Conservation (phyloP, 2,329 filamentous ascomycete genomes). For the Didymella lethalis region DNA sequence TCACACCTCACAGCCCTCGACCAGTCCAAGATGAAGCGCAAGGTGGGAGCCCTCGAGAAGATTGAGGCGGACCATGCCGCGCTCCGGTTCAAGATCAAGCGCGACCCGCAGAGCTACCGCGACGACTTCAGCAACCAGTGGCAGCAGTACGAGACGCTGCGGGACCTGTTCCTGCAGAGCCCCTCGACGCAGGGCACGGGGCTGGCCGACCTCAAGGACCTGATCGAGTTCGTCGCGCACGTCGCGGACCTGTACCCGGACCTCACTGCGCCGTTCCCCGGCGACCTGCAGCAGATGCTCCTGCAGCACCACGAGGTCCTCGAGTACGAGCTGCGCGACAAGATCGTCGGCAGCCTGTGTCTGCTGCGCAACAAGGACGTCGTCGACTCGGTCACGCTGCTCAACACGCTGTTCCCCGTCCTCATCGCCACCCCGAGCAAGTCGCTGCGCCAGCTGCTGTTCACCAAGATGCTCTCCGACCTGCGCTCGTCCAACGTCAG, state of each 20-base stretch:
- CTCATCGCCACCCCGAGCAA: constrained; percentile 93
- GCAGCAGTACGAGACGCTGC: constrained; percentile 88
- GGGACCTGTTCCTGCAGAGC: constrained; percentile 87
- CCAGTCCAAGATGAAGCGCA: constrained; percentile 74
- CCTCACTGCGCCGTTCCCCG: constrained; percentile 77
- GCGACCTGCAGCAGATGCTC: constrained; percentile 82
- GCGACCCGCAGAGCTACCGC: constrained; percentile 87
- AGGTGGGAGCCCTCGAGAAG: constrained; percentile 92
- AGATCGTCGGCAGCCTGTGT: constrained; percentile 89
- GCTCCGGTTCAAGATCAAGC: constrained; percentile 88
- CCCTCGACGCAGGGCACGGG: constrained; percentile 80
- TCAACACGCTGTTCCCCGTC: constrained; percentile 94
- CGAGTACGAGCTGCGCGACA: constrained; percentile 86
- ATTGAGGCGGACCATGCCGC: constrained; percentile 79
- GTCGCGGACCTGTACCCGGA: constrained; percentile 92
- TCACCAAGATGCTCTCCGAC: constrained; percentile 91
- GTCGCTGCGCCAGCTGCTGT: constrained; percentile 80
- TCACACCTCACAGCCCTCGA: neutral
- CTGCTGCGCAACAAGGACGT: constrained; percentile 90
- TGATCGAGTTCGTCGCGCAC: constrained; percentile 93
- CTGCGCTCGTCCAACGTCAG: constrained; percentile 88
- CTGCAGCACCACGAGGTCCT: constrained; percentile 82
- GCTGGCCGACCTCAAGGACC: constrained; percentile 83
- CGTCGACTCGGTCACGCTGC: constrained; percentile 79
- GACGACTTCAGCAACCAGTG: constrained; percentile 90